Conservation (phyloP, 2,329 filamentous ascomycete species). For the Sphaerulina vaccinii region DNA sequence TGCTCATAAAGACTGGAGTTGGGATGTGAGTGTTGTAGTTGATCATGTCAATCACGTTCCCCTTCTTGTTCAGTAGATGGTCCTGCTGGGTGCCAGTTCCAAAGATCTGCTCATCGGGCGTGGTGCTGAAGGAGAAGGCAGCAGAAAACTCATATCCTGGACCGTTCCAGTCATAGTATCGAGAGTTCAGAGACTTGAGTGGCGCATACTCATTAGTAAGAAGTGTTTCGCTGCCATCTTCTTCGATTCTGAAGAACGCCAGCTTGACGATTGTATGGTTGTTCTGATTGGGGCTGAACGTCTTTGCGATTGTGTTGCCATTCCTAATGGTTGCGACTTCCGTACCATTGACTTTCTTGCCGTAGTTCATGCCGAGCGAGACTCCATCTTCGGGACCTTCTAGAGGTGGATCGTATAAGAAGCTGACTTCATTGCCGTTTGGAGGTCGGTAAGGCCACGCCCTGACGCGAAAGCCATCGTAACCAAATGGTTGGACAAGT, state of each 20-base stretch:
- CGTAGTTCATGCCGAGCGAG: conserved; percentile 37
- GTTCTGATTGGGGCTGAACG: conserved; percentile 33
- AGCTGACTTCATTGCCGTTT: conserved; percentile 40
- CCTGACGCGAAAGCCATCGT: conserved; percentile 42
- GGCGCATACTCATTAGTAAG: conserved; percentile 40
- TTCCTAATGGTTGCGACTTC: conserved; percentile 37
- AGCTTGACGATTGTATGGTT: conserved; percentile 38
- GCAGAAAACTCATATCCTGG: conserved; percentile 39
- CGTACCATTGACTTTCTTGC: conserved; percentile 37
- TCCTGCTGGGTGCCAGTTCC: conserved; percentile 35
- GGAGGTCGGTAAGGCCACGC: conserved; percentile 42
- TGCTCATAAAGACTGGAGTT: conserved; percentile 35
- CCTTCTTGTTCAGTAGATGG: conserved; percentile 37
- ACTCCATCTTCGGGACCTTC: conserved; percentile 39
- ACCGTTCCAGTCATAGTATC: conserved; percentile 40
- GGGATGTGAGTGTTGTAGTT: conserved; percentile 38
- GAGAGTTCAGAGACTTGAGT: conserved; percentile 38
- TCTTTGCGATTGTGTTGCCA: conserved; percentile 40
- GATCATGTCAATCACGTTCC: conserved; percentile 34
- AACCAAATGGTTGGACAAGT: conserved; percentile 42
- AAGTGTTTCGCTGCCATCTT: conserved; percentile 38
- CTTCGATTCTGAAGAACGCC: conserved; percentile 39
- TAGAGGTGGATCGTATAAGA: conserved; percentile 42
- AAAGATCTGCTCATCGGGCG: conserved; percentile 37
- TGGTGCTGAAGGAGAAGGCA: conserved; percentile 40